A percentile compares a stretch with the other conserved stretches of the same genome.
Conservation (phyloP, 2,329 filamentous ascomycete species). For the Aureobasidium zeae region DNA sequence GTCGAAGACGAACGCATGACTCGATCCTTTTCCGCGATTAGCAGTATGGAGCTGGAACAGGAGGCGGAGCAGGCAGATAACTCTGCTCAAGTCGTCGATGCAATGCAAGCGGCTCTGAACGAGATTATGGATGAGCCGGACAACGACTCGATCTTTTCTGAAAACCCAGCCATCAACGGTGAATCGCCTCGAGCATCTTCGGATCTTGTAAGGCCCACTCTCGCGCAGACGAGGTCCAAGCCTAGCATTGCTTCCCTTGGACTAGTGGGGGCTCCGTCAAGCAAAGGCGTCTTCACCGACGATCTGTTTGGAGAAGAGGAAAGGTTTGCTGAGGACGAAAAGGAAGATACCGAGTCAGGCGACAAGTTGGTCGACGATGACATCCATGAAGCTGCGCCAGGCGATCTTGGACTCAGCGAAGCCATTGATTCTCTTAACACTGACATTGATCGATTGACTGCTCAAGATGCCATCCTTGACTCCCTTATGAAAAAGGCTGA, state of each 20-base stretch:
- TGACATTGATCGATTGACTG: constrained; percentile 79
- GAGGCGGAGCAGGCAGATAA: constrained; percentile 41
- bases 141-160: constrained; percentile 57
- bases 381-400: constrained; percentile 88
- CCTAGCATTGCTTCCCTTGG: constrained; percentile 87
- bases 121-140: constrained; percentile 75
- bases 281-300: constrained; percentile 85
- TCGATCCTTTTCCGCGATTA: constrained; percentile 69
- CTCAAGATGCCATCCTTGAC: constrained; percentile 85
- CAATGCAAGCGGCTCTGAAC: constrained; percentile 84
- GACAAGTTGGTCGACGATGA: constrained; percentile 62
- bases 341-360: constrained; percentile 54
- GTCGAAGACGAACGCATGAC: constrained; percentile 62
- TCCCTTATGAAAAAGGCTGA: constrained; percentile 90
- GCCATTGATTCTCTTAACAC: constrained; percentile 80
- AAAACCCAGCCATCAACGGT: constrained; percentile 40
- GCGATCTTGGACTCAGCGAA: constrained; percentile 85
- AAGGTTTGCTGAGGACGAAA: constrained; percentile 76
- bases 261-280: constrained; percentile 75
- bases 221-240: constrained; percentile 48
- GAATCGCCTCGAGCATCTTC: constrained; percentile 27
- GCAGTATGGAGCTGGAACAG: constrained; percentile 69
- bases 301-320: constrained; percentile 88
- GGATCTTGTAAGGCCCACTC: constrained; percentile 43
- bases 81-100: constrained; percentile 63